These are phyloP conservation scores for Lenwebbia sp. DNA, from an alignment of 345 rosid species.

Conservation along the genomic window DNA sequence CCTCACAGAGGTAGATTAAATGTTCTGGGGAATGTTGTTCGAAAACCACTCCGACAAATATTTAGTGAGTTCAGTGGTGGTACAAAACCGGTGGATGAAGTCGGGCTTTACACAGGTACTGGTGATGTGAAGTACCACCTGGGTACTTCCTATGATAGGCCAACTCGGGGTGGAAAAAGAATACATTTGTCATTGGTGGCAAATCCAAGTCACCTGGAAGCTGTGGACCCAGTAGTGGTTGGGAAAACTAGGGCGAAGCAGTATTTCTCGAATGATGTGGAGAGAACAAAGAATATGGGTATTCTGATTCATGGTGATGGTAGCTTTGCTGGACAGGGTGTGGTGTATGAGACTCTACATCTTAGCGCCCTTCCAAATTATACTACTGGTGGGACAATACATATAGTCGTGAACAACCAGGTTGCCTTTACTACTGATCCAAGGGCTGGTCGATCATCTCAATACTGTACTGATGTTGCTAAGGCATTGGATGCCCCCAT, in stretches of 20 bases:
- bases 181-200: slow-evolving; percentile 13
- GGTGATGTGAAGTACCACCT: slow-evolving; percentile 17
- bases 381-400: slow-evolving; percentile 9
- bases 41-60: slow-evolving; percentile 10
- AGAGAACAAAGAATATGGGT: slow-evolving; percentile 8
- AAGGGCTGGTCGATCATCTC: slow-evolving; percentile 11
- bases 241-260: slow-evolving; percentile 15
- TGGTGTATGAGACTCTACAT: slow-evolving; percentile 14
- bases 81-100: slow-evolving; percentile 11
- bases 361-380: slow-evolving; percentile 16
- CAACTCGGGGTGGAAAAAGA: slow-evolving; percentile 13
- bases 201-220: slow-evolving; percentile 17
- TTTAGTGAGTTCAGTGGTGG: slow-evolving; percentile 14
- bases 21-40: slow-evolving; percentile 14
- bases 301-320: slow-evolving; percentile 14
- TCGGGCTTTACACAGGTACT: slow-evolving; percentile 14
- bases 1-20: slow-evolving; percentile 16
- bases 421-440: slow-evolving; percentile 18
- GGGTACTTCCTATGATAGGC: slow-evolving; percentile 14
- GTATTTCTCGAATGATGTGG: slow-evolving; percentile 8
- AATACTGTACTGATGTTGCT: slow-evolving; percentile 14
- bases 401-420: slow-evolving; percentile 11
- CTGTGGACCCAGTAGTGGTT: slow-evolving; percentile 14
- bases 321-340: slow-evolving; percentile 15
- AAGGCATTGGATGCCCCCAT: slow-evolving; percentile 14